These are phyloP conservation scores for Suillus clintonianus DNA, from an alignment of 768 basidiomycete genomes.

Conservation along the genomic window DNA sequence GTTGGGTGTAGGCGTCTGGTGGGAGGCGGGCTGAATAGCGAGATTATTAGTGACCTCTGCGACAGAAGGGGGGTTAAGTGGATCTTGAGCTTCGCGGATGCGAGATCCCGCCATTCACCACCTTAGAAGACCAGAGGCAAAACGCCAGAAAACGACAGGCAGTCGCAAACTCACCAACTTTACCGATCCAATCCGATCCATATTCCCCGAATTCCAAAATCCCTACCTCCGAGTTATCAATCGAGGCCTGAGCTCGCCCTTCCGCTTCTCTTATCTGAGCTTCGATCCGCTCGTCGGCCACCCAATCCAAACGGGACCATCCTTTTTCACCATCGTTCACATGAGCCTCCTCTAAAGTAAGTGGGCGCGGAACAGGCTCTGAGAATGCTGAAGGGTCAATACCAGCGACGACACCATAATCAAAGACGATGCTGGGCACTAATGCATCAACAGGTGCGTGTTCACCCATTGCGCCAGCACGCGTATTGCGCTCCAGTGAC, in stretches of 20 bases:
- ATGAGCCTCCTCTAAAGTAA: background rate
- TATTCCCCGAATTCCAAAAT: conserved; percentile 82
- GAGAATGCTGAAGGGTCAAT: conserved; percentile 53
- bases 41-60: background rate
- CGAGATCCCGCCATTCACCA: background rate
- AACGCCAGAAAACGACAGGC: background rate
- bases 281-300: conserved; percentile 58
- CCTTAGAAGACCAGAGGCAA: background rate
- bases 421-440: conserved; percentile 83
- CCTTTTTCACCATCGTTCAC: conserved; percentile 5
- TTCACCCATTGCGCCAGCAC: conserved; percentile 87
- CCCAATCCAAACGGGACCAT: conserved; percentile 77
- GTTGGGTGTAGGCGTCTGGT: conserved; percentile 88
- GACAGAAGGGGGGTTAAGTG: background rate
- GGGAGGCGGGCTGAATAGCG: conserved; percentile 46
- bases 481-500: conserved; percentile 81
- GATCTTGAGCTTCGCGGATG: background rate
- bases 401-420: conserved; percentile 75
- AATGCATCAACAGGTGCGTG: conserved; percentile 91
- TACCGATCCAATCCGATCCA: conserved; percentile 87
- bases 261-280: conserved; percentile 61
- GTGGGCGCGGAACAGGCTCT: conserved; percentile 8
- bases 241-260: conserved; percentile 54
- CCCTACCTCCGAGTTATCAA: conserved; percentile 80
- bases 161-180: conserved; percentile 49